These are phyloP conservation scores for Lizanozyma gosingica DNA, from an alignment of 1,139 yeast species.

Conservation along the genomic window DNA sequence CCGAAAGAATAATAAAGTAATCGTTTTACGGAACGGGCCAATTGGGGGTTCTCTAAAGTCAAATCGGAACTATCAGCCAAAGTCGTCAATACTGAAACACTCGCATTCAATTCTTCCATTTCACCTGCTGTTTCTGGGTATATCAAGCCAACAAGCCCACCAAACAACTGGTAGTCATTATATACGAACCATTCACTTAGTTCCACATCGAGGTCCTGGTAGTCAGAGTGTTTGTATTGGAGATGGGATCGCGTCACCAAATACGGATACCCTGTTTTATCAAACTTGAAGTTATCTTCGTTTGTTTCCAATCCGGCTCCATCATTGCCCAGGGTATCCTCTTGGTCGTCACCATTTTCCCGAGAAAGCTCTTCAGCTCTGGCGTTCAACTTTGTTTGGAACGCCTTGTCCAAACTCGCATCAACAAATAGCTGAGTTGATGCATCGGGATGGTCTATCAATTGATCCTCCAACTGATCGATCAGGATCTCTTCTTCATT, in stretches of 20 bases:
- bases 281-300: not conserved
- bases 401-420: constrained; percentile 32
- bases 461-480: constrained; percentile 37
- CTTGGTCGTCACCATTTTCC: constrained; percentile 5
- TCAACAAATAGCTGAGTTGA: constrained; percentile 15
- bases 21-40: not conserved
- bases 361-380: constrained; percentile 33
- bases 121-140: not conserved
- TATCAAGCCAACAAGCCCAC: constrained; percentile 13
- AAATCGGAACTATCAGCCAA: not conserved
- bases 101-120: constrained; percentile 1
- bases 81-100: not conserved
- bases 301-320: not conserved
- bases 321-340: not conserved
- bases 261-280: constrained; percentile 14
- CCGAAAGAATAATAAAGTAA: constrained; percentile 1
- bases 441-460: constrained; percentile 39
- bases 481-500: constrained; percentile 29
- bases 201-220: constrained; percentile 33
- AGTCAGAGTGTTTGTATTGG: constrained; percentile 38
- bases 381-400: constrained; percentile 36
- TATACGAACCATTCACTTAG: constrained; percentile 30
- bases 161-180: constrained; percentile 15
- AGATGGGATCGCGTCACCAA: constrained; percentile 29
- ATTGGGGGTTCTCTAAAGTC: not conserved